A percentile compares a stretch with the other conserved stretches of the same genome.
Conservation (phyloP, 2,329 filamentous ascomycete genomes). For the Colletotrichum siamense region DNA sequence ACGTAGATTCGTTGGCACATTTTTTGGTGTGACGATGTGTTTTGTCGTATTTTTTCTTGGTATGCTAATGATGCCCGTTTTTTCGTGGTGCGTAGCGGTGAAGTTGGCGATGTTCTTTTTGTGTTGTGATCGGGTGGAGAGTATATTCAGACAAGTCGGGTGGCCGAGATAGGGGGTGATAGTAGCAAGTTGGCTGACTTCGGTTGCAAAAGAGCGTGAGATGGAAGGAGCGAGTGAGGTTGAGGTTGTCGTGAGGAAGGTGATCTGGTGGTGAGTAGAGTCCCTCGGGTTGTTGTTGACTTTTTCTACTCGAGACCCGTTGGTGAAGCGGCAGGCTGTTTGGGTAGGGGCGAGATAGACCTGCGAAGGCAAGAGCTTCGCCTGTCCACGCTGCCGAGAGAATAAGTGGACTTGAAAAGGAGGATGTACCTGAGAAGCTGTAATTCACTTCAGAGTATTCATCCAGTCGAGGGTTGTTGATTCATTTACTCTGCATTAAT, state of each 20-base stretch:
- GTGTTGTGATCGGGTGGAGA: neutral
- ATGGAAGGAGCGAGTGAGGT: neutral
- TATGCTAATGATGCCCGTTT: neutral
- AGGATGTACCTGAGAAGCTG: neutral
- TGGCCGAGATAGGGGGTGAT: neutral
- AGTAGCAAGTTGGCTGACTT: neutral
- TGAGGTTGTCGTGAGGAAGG: neutral
- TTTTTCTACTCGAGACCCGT: neutral
- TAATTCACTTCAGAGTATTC: neutral
- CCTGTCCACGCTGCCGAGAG: neutral
- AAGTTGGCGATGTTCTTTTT: neutral
- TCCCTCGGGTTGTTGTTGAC: neutral
- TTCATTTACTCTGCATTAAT: fast-evolving
- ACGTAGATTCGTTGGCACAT: conserved; percentile 12
- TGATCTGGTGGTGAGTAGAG: neutral
- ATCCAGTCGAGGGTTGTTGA: neutral
- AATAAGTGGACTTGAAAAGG: neutral
- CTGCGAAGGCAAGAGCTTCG: neutral
- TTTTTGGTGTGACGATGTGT: neutral
- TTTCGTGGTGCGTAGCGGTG: neutral
- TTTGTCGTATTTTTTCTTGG: neutral
- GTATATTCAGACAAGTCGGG: neutral
- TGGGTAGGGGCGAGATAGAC: neutral
- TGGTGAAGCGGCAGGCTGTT: neutral
- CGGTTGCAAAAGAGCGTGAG: neutral